Conservation (phyloP, 2,329 filamentous ascomycete genomes). For the Epicoccum sorghinum region DNA sequence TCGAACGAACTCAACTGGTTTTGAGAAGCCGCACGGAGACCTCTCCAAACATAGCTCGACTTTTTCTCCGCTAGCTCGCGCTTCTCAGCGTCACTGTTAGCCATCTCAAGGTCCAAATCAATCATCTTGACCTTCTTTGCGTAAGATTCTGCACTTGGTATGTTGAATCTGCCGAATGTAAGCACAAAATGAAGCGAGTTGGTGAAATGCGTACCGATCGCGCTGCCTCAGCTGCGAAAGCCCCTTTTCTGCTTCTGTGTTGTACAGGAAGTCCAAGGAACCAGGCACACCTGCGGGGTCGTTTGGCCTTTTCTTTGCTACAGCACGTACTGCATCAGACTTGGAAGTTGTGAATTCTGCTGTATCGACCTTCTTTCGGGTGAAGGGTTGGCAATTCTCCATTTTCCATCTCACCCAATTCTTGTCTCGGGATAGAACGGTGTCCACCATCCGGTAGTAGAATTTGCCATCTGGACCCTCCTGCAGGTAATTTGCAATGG, state of each 20-base stretch:
- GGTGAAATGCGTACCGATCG: conserved; percentile 53
- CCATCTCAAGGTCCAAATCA: conserved; percentile 86
- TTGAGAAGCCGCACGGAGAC: conserved; percentile 78
- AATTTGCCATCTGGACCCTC: conserved; percentile 83
- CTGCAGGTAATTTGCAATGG: conserved; percentile 83
- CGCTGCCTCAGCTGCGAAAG: conserved; percentile 73
- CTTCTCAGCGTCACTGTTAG: conserved; percentile 67
- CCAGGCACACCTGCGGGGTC: conserved; percentile 52
- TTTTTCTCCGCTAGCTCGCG: conserved; percentile 70
- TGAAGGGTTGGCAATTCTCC: conserved; percentile 87
- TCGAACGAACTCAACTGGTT: conserved; percentile 80
- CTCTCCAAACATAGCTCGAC: conserved; percentile 88
- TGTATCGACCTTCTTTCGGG: conserved; percentile 72
- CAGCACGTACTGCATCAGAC: conserved; percentile 67
- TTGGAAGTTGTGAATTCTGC: conserved; percentile 74
- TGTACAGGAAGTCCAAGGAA: conserved; percentile 70
- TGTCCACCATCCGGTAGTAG: conserved; percentile 96
- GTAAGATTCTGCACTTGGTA: conserved; percentile 74
- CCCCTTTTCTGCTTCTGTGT: conserved; percentile 65
- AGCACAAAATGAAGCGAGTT: conserved; percentile 23
- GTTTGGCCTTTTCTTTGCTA: conserved; percentile 70
- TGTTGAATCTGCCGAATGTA: conserved; percentile 61
- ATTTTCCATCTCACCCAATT: conserved; percentile 99
- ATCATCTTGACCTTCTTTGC: conserved; percentile 76
- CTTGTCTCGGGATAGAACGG: conserved; percentile 92